Base-by-base conservation (phyloP, 2,329 filamentous ascomycete genomes). In the Ophioceras dolichostomum region DNA sequence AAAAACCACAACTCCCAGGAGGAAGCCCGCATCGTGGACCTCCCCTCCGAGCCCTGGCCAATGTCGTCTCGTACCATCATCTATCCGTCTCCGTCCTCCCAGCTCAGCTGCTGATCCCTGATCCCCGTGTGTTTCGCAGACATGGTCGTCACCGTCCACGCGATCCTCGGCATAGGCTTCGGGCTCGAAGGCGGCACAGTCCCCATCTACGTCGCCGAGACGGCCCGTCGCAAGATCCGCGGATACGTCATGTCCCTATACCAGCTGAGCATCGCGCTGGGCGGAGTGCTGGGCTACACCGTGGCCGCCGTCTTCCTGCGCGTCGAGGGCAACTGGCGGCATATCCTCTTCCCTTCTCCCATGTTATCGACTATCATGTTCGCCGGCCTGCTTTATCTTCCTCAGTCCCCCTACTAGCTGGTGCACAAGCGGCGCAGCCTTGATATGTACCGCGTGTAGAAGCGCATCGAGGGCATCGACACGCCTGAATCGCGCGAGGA, bases 141-240 rank as follows among this genome's bases (percentile, higher is more conserved):
- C 36, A 83, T 84, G 78, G 82, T 85, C 45, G 67, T 84, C 20
- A 61, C 74, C 3, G 73, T 72, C 4, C 73, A 80, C 46, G 67
- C 85, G 5, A 73, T 85, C 38, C 69, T 85, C 0, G 80, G 81
- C 39, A 54, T 79, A 6, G 80, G 79, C 46, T 76, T 85, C 36
- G 80, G 80, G 57, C 65, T 84, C 2, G 80, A 84, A 51, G 79
- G 79, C 36, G 80, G 80, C 52, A 84, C 79, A 0, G 79, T 84
- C 4, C 79, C 79, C 1, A 76, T 84, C 38, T 85, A 85, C 44
- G 79, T 85, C 21, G 79, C 80, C 2, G 80, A 85, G 55, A 79
- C 75, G 0, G 79, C 83, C 31, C 76, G 80, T 47, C 66, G 73
- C 22, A 68, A 65, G 41, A 66, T 82, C 18, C 73, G 80, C 47